Evolutionary conservation across 768 basidiomycete genomes (phyloP).

Genomic region (Mycena rebaudengoi): DNA sequence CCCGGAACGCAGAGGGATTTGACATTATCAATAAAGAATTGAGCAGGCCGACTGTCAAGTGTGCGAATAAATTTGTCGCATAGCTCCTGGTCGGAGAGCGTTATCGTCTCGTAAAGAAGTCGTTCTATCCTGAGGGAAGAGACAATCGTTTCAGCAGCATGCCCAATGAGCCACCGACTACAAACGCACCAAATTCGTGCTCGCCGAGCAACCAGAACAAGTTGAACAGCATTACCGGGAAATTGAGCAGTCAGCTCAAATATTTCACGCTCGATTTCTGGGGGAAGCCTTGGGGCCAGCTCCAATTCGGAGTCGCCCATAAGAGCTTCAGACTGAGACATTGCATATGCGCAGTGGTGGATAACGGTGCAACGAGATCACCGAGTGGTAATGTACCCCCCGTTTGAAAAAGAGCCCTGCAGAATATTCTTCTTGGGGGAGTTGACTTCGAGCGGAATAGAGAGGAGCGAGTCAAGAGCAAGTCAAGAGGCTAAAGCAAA

Average conservation of each 20-base stretch:
- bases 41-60: constrained; percentile 25
- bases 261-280: constrained; percentile 35
- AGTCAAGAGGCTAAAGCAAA: too few species aligned
- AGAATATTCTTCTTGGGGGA: too few species aligned
- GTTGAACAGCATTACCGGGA: constrained; percentile 25
- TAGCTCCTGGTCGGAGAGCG: constrained; percentile 22
- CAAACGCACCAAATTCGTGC: constrained; percentile 34
- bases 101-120: constrained; percentile 34
- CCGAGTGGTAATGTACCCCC: not conserved
- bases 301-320: not conserved
- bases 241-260: constrained; percentile 34
- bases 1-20: constrained; percentile 37
- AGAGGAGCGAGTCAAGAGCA: too few species aligned
- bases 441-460: too few species aligned
- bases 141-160: too few species aligned
- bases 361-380: not conserved
- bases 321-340: not conserved
- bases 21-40: constrained; percentile 33
- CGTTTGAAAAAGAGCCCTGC: too few species aligned
- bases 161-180: too few species aligned
- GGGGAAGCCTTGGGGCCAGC: constrained; percentile 20
- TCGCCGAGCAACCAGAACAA: constrained; percentile 32
- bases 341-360: constrained; percentile 4
- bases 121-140: constrained; percentile 31
- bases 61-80: constrained; percentile 29